phyloP scores from a whole-genome alignment of 176 grass and related monocot genomes.

The Ampelocalamus luodianensis region DNA sequence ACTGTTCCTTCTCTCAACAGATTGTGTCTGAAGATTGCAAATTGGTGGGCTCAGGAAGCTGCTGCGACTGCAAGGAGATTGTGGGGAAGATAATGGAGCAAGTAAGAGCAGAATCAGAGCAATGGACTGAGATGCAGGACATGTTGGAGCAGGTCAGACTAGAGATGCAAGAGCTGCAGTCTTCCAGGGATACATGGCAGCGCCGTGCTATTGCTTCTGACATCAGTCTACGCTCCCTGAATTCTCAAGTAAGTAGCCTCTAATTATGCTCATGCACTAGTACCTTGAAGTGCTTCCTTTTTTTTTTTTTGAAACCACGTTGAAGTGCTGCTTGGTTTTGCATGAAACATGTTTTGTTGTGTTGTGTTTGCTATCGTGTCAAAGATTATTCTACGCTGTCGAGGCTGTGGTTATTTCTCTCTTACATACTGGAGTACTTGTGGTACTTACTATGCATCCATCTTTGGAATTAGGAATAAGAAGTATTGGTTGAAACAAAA shows the following conservation, averaged over 20 bases:
- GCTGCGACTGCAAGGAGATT: slow-evolving; percentile 80
- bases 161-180: slow-evolving; percentile 88
- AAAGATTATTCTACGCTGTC: neutral
- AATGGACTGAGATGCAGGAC: slow-evolving; percentile 93
- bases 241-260: slow-evolving; percentile 68
- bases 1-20: slow-evolving; percentile 30
- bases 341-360: slow-evolving; percentile 12
- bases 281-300: neutral
- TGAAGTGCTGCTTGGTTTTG: slow-evolving; percentile 1
- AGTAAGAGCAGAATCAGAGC: slow-evolving; percentile 82
- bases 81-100: slow-evolving; percentile 87
- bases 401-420: neutral
- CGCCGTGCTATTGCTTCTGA: slow-evolving; percentile 75
- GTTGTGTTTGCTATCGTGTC: neutral
- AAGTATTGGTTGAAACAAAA: neutral
- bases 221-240: slow-evolving; percentile 66
- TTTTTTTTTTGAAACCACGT: too few relatives aligned
- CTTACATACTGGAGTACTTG: neutral
- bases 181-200: slow-evolving; percentile 76
- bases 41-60: slow-evolving; percentile 49
- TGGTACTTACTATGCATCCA: neutral
- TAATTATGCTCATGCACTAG: neutral
- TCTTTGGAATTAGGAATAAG: neutral
- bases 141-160: slow-evolving; percentile 91
- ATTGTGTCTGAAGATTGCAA: slow-evolving; percentile 48